phyloP scores from a whole-genome alignment of 108 stramenopile species.

The Cyclotella kingstonii region DNA sequence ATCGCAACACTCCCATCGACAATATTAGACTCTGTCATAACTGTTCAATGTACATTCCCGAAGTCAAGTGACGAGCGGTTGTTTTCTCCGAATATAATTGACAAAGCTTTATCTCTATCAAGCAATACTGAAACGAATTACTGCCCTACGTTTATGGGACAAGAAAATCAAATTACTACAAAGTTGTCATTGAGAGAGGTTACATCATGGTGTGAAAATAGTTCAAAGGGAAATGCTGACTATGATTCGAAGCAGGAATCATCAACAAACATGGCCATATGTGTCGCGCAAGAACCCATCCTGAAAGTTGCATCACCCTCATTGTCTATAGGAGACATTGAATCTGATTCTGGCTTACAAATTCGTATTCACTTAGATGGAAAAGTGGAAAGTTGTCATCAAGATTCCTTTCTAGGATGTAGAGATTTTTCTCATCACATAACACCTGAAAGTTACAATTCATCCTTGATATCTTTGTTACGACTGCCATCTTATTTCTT shows the following conservation, averaged over 20 bases:
- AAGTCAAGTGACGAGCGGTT: too few species aligned
- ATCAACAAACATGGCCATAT: conserved; percentile 11
- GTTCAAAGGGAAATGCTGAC: background rate
- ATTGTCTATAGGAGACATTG: background rate
- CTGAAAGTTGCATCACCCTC: conserved; percentile 7
- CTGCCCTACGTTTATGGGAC: conserved; percentile 37
- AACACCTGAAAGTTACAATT: too few species aligned
- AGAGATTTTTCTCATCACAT: too few species aligned
- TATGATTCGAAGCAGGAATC: background rate
- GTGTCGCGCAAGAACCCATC: conserved; percentile 39
- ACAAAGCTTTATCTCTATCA: conserved; percentile 11
- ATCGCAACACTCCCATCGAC: conserved; percentile 20
- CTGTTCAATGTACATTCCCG: conserved; percentile 33
- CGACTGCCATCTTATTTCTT: conserved; percentile 32
- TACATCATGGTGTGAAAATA: conserved; percentile 8
- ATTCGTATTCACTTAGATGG: conserved; percentile 25
- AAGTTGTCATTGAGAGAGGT: conserved; percentile 32
- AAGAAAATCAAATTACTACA: conserved; percentile 44
- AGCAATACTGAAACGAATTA: background rate
- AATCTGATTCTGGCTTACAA: background rate
- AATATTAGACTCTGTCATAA: conserved; percentile 17
- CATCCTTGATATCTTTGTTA: conserved; percentile 17
- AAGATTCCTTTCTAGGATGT: too few species aligned
- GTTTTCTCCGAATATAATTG: conserved; percentile 14
- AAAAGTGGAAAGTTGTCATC: conserved; percentile 1